Evolutionary conservation across 148 eudicot species (phyloP).

Genomic region (Spergularia bocconei): DNA sequence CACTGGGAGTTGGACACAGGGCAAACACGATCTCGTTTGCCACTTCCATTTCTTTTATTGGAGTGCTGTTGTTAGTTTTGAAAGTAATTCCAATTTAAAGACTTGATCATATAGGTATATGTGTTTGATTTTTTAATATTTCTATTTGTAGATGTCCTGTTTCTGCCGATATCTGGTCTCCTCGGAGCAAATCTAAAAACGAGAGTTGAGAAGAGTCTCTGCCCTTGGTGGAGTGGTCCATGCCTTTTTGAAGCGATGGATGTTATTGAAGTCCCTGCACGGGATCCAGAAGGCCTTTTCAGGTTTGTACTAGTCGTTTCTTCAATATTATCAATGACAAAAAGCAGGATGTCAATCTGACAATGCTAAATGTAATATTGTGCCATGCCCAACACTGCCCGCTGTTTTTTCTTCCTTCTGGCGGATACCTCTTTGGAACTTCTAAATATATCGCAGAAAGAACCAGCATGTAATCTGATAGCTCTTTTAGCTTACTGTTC

Average conservation of each 20-base stretch:
- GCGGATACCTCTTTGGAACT: background rate
- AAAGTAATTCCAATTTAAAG: background rate
- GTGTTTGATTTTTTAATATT: background rate
- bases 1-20: background rate
- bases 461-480: no score
- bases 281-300: constrained; percentile 87
- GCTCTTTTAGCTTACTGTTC: no score
- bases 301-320: constrained; percentile 41
- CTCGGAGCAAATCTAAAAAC: constrained; percentile 65
- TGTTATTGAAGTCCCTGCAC: constrained; percentile 63
- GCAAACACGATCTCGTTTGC: background rate
- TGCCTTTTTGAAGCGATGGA: constrained; percentile 94
- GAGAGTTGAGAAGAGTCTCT: constrained; percentile 57
- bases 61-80: background rate
- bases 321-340: background rate
- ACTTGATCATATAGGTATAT: background rate
- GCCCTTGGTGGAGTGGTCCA: constrained; percentile 92
- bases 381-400: background rate
- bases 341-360: background rate
- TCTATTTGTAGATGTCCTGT: constrained; percentile 63
- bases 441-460: background rate
- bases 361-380: background rate
- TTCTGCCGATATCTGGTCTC: constrained; percentile 95
- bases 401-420: background rate
- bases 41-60: background rate